phyloP scores from a whole-genome alignment of 2,329 filamentous ascomycete genomes.

The Aureobasidium sp. region DNA sequence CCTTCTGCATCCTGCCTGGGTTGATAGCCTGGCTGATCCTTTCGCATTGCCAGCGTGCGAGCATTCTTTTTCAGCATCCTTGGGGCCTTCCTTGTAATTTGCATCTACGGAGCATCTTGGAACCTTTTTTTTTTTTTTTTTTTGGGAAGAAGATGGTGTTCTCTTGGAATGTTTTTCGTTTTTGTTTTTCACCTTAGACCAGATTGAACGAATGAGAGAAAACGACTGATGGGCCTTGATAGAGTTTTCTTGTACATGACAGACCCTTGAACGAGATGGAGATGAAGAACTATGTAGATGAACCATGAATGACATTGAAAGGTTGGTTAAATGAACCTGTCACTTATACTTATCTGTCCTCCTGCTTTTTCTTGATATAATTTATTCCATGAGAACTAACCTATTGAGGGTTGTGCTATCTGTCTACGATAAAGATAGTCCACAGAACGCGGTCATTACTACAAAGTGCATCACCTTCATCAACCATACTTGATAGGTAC shows the following conservation, averaged over 20 bases:
- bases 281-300: neutral
- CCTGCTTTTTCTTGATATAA: too few relatives aligned
- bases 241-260: neutral
- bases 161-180: neutral
- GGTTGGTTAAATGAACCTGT: neutral
- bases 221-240: neutral
- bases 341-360: too few relatives aligned
- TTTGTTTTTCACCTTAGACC: neutral
- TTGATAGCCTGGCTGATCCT: neutral
- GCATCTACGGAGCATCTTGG: conserved; percentile 1
- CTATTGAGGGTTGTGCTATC: too few relatives aligned
- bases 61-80: neutral
- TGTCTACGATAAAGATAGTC: too few relatives aligned
- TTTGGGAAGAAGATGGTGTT: neutral
- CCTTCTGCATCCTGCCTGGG: neutral
- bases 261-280: neutral
- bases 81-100: neutral
- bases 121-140: neutral
- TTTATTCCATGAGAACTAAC: too few relatives aligned
- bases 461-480: too few relatives aligned
- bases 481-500: too few relatives aligned
- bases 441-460: too few relatives aligned
- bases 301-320: neutral
- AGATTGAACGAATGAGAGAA: neutral
- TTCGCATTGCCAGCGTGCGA: neutral